Evolutionary conservation across 78 protist genomes (phyloP).

Genomic region (Dictyostelium citrinum): DNA sequence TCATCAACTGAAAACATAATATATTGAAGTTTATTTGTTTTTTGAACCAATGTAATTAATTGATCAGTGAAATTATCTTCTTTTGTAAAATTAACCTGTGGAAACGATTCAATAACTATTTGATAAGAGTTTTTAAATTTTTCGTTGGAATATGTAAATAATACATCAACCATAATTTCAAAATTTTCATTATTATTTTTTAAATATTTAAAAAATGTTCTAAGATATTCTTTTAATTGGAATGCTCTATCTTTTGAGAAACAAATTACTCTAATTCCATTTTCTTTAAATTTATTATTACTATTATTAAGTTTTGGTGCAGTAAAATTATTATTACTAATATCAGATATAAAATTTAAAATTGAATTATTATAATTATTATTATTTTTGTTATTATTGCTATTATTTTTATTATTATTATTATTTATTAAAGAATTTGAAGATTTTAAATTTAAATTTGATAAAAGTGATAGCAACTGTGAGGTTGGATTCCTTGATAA

Average conservation of each 20-base stretch:
- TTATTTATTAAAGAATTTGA: not conserved
- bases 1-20: conserved; percentile 65
- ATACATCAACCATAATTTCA: not conserved
- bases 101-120: not conserved
- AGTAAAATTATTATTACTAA: not conserved
- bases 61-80: conserved; percentile 42
- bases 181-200: not conserved
- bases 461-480: conserved; percentile 26
- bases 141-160: conserved; percentile 43
- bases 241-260: conserved; percentile 77
- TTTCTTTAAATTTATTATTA: conserved; percentile 10
- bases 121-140: conserved; percentile 14
- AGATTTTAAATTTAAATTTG: not conserved
- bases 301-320: not conserved
- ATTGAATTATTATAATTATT: not conserved
- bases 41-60: not conserved
- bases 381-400: not conserved
- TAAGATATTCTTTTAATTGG: conserved; percentile 36
- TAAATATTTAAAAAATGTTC: conserved; percentile 36
- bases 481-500: conserved; percentile 41
- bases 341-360: not conserved
- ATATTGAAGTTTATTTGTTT: not conserved
- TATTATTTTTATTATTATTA: not conserved
- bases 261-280: conserved; percentile 38
- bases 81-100: conserved; percentile 2